Conservation (phyloP, 768 basidiomycete genomes). For the Pilatotrama ljubarskyi region DNA sequence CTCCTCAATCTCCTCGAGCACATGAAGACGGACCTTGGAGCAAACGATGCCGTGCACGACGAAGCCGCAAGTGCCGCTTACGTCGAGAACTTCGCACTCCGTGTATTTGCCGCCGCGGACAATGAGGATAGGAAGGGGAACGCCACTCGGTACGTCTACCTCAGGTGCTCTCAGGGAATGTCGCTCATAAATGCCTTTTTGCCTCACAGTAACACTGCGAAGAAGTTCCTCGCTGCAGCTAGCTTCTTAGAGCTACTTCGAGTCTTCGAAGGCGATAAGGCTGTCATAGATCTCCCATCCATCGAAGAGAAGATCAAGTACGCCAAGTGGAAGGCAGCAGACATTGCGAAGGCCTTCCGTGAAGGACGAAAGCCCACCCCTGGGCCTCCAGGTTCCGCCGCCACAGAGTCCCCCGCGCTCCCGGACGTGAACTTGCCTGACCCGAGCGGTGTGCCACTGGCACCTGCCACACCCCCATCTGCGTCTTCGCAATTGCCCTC, state of each 20-base stretch:
- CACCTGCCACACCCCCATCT: constrained; percentile 28
- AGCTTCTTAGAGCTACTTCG: constrained; percentile 91
- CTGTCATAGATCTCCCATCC: constrained; percentile 35
- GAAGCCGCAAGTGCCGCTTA: constrained; percentile 85
- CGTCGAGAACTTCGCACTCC: constrained; percentile 93
- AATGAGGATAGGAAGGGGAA: constrained; percentile 83
- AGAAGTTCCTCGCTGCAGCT: constrained; percentile 92
- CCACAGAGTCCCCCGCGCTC: constrained; percentile 35
- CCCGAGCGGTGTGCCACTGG: constrained; percentile 10
- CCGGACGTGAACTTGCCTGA: constrained; percentile 20
- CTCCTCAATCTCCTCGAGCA: constrained; percentile 79
- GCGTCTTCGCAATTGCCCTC: constrained; percentile 22
- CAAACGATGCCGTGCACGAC: constrained; percentile 78
- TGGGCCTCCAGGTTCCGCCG: constrained; percentile 75
- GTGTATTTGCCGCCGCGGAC: constrained; percentile 86
- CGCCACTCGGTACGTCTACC: constrained; percentile 64
- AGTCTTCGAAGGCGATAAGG: constrained; percentile 59
- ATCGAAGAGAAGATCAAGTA: constrained; percentile 88
- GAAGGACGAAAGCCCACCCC: constrained; percentile 84
- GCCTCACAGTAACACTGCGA: constrained; percentile 74
- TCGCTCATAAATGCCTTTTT: background rate
- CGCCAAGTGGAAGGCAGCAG: constrained; percentile 96
- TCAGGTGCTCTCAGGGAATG: background rate
- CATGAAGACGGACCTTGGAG: constrained; percentile 73
- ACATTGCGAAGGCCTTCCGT: constrained; percentile 92